phyloP scores from a whole-genome alignment of 225 moss, liverwort and hornwort species.

The Marchantia polymorpha region DNA sequence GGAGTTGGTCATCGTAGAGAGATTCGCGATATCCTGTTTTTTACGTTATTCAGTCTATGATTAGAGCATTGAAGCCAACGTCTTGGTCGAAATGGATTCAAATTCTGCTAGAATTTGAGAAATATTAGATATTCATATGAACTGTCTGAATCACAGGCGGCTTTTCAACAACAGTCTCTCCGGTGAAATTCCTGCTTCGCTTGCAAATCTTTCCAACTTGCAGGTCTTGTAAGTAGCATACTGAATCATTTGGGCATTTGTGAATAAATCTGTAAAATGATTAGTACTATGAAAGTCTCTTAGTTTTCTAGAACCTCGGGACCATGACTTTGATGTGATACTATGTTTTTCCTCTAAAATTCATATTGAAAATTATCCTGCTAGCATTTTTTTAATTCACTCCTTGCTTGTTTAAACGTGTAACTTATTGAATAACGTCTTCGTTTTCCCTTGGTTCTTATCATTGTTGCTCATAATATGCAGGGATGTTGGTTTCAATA shows the following conservation, averaged over 20 bases:
- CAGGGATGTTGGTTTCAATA: constrained; percentile 45
- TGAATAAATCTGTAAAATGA: neutral
- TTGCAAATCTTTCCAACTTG: constrained; percentile 32
- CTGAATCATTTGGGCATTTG: neutral
- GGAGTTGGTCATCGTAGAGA: neutral
- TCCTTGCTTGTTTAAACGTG: no score
- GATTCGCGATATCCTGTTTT: neutral
- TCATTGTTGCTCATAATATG: neutral
- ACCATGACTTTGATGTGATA: no score
- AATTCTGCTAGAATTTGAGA: neutral
- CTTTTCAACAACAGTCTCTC: constrained; percentile 39
- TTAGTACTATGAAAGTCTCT: no score
- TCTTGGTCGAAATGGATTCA: no score
- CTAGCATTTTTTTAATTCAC: neutral
- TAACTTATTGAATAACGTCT: neutral
- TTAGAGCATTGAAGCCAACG: no score
- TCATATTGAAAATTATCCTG: no score
- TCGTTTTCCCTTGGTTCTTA: neutral
- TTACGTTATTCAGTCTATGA: neutral
- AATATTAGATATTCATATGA: neutral
- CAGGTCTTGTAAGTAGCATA: constrained; percentile 37
- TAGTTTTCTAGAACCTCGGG: no score
- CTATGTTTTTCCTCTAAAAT: no score
- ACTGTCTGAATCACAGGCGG: constrained; percentile 26
- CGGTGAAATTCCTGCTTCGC: constrained; percentile 38